These are phyloP conservation scores for Hymenoscyphus infarciens DNA, from an alignment of 2,329 filamentous ascomycete genomes.

Conservation along the genomic window DNA sequence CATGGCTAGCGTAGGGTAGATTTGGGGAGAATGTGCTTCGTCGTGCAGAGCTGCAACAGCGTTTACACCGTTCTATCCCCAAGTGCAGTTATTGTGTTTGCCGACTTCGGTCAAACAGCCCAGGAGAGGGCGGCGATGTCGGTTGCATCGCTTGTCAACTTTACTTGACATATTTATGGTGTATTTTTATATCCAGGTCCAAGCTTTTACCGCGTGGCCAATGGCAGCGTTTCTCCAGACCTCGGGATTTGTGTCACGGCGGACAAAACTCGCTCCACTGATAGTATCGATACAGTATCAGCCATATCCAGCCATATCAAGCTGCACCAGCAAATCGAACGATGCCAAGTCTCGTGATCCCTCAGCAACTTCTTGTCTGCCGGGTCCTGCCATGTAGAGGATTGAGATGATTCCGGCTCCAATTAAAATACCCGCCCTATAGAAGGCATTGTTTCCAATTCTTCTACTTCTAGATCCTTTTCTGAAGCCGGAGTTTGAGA, in stretches of 20 bases:
- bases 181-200: constrained; percentile 9
- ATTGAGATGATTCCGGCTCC: too few relatives aligned
- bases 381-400: constrained; percentile 5
- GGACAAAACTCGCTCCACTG: constrained; percentile 9
- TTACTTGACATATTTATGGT: background rate
- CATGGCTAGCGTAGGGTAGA: too few relatives aligned
- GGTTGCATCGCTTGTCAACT: constrained; percentile 3
- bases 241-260: constrained; percentile 14
- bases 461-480: constrained; percentile 8
- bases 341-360: background rate
- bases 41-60: constrained; percentile 3
- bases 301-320: background rate
- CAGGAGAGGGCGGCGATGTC: constrained; percentile 11
- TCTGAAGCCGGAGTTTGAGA: background rate
- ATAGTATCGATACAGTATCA: background rate
- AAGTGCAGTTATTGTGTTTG: background rate
- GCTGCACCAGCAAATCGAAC: background rate
- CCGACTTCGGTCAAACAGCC: constrained; percentile 1
- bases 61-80: background rate
- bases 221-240: constrained; percentile 13
- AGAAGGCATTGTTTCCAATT: background rate
- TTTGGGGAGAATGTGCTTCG: background rate
- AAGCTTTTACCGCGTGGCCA: constrained; percentile 5
- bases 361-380: background rate
- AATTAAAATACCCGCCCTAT: background rate